Evolutionary conservation across 202 grass and related monocot species (phyloP).

Genomic region (Setaria viridis): DNA sequence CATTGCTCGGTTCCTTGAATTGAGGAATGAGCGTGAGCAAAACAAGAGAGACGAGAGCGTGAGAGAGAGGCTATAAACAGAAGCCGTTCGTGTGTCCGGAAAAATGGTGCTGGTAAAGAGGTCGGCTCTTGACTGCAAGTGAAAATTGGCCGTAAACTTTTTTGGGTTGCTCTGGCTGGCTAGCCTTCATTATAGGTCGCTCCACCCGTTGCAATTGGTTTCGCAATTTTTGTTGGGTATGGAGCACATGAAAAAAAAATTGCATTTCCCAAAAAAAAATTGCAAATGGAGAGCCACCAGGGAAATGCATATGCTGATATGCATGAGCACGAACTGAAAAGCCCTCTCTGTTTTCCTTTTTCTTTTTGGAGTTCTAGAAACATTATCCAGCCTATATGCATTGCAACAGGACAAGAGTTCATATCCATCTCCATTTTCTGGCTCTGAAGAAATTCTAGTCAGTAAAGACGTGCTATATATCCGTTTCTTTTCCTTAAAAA

Average conservation of each 20-base stretch:
- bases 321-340: too few species aligned
- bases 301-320: too few species aligned
- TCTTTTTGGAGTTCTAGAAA: neutral
- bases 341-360: too few species aligned
- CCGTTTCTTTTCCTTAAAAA: neutral
- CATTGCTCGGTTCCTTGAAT: neutral
- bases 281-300: too few species aligned
- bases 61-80: conserved; percentile 19
- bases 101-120: conserved; percentile 34
- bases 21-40: conserved; percentile 7
- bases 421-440: neutral
- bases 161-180: conserved; percentile 26
- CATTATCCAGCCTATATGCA: neutral
- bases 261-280: too few species aligned
- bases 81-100: neutral
- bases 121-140: conserved; percentile 13
- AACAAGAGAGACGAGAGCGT: conserved; percentile 21
- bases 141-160: conserved; percentile 44
- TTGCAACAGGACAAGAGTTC: neutral
- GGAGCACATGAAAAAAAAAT: too few species aligned
- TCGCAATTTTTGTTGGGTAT: too few species aligned
- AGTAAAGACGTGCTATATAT: too few species aligned
- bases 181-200: conserved; percentile 48
- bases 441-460: neutral
- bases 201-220: conserved; percentile 14